phyloP scores from a whole-genome alignment of 2,329 filamentous ascomycete genomes.

The Ascochyta fabae region DNA sequence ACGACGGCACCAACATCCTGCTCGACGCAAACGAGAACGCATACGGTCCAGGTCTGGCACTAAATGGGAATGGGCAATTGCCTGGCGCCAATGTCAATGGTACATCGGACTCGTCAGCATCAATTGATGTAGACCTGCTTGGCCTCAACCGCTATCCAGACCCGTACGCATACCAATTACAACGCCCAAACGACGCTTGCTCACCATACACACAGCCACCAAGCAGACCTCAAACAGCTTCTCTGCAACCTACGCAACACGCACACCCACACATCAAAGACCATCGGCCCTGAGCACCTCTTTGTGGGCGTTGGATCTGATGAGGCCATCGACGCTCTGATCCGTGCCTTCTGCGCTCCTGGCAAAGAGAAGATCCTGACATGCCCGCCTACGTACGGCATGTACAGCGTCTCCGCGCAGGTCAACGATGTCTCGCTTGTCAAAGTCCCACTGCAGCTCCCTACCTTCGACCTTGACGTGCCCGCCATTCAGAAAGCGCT shows the following conservation, averaged over 20 bases:
- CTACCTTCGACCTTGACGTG: conserved; percentile 74
- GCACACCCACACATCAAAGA: conserved; percentile 75
- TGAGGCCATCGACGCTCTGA: conserved; percentile 92
- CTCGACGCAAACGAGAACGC: conserved; percentile 99
- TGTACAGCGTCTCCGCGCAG: conserved; percentile 94
- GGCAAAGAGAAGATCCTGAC: conserved; percentile 89
- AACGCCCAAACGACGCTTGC: neutral
- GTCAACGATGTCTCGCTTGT: conserved; percentile 90
- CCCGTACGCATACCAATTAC: conserved; percentile 59
- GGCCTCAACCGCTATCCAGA: conserved; percentile 95
- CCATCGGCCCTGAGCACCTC: conserved; percentile 78
- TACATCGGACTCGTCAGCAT: conserved; percentile 34
- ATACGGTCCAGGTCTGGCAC: conserved; percentile 78
- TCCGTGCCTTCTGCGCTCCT: conserved; percentile 91
- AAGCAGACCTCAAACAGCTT: conserved; percentile 81
- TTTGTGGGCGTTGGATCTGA: conserved; percentile 97
- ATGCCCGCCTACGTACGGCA: conserved; percentile 96
- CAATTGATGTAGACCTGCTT: conserved; percentile 73
- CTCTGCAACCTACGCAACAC: conserved; percentile 89
- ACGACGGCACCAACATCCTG: conserved; percentile 93
- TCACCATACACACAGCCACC: conserved; percentile 64
- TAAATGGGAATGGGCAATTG: conserved; percentile 57
- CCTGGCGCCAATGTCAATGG: conserved; percentile 52
- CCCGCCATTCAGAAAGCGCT: conserved; percentile 72
- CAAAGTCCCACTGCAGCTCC: conserved; percentile 80